Evolutionary conservation across 2,329 filamentous ascomycete genomes (phyloP).

Genomic region (Fusarium vanettenii): DNA sequence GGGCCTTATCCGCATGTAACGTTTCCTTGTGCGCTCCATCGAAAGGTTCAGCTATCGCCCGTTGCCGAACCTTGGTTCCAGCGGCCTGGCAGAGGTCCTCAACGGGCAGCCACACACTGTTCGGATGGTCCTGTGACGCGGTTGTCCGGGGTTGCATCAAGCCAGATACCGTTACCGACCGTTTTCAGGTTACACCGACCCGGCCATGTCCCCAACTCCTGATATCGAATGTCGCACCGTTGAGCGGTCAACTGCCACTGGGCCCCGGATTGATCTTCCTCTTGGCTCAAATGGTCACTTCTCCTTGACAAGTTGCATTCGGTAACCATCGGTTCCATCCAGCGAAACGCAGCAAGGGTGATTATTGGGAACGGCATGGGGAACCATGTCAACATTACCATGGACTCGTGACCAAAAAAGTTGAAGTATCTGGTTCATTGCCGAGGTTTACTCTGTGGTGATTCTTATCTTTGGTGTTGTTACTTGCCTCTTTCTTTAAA

Average conservation of each 20-base stretch:
- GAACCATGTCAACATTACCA: background rate
- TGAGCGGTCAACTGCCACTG: background rate
- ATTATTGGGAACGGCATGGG: background rate
- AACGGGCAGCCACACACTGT: background rate
- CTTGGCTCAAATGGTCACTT: background rate
- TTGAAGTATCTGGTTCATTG: background rate
- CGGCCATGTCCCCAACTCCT: background rate
- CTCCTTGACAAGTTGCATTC: background rate
- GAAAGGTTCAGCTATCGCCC: conserved; percentile 3
- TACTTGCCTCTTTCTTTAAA: background rate
- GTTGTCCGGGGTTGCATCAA: background rate
- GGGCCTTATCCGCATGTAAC: conserved; percentile 33
- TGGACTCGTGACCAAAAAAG: background rate
- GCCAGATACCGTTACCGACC: background rate
- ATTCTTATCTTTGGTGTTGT: background rate
- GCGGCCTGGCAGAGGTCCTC: background rate
- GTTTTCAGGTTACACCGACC: background rate
- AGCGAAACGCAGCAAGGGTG: background rate
- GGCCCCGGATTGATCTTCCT: background rate
- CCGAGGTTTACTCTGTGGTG: background rate
- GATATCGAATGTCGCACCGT: background rate
- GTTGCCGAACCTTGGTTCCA: background rate
- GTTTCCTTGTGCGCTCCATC: conserved; percentile 27
- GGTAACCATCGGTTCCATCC: background rate
- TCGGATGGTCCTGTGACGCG: background rate